Evolutionary conservation across 2,329 filamentous ascomycete species (phyloP), one percentile per base, ranked within the genome.

Genomic region (Fusarium sp.): DNA sequence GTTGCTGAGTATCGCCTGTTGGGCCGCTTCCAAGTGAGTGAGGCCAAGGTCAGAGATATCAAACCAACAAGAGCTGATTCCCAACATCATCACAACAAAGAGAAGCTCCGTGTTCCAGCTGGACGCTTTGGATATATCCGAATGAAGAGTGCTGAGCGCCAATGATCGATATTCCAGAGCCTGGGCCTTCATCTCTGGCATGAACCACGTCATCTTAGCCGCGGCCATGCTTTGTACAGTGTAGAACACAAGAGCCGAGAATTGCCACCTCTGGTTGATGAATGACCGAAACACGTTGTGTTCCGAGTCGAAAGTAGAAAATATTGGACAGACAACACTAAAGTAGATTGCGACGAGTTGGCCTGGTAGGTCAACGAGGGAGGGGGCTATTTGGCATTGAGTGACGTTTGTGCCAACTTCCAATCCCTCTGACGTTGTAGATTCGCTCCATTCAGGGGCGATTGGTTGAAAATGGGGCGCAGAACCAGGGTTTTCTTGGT

Each of bases 271-370:
- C 28, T 46, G 52, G 28, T 16, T 41, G 23, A 55, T 39, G 39
- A 28, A 44, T 27, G 52, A 28, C 27, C 52, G 52, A 36, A 55
- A 55, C 4, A 41, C 10, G 36, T 55, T 55, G 7, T 41, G 39
- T 6, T 55, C 52, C 5, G 52, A 55, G 40, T 55, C 52, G 15
- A 44, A 55, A 2, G 34, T 55, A 3, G 52, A 55, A 16, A 55
- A 36, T 8, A 55, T 41, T 27, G 52, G 37, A 18, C 52, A 55
- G n/a, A 55, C 52, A 31, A 41, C 39, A 9, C 16, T 40, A 27
- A 55, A 55, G 18, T 55, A 55, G 12, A 51, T 37, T 51, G 28
- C 47, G n/a, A 51, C 47, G 16, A 51, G 47, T 30, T 51, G 30
- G 34, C 47, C 37, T 23, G 47, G 30, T 30, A 36, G 4, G n/a